phyloP scores from a whole-genome alignment of 768 basidiomycete species.

The Suillus variegatus region DNA sequence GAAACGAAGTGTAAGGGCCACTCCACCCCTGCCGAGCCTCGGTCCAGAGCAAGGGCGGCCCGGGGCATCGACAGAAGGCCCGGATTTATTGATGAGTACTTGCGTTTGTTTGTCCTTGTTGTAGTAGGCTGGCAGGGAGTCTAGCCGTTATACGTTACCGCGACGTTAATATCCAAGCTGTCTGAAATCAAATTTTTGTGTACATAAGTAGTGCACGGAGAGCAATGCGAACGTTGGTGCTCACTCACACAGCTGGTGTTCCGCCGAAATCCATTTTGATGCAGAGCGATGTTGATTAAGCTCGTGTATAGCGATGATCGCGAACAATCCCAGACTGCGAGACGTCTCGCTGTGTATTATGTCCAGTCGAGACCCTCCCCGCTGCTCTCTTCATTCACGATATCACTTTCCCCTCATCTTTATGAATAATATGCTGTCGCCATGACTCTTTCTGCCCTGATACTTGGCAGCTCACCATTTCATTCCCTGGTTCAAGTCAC shows the following conservation, averaged over 20 bases:
- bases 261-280: not conserved
- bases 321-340: not conserved
- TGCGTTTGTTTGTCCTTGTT: not conserved
- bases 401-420: not conserved
- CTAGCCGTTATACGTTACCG: not conserved
- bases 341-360: not conserved
- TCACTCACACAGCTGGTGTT: not conserved
- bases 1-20: not conserved
- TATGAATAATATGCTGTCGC: not conserved
- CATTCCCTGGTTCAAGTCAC: not conserved
- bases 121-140: not conserved
- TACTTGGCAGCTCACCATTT: not conserved
- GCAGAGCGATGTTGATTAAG: not conserved
- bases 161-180: not conserved
- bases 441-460: slow-evolving; percentile 1
- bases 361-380: too few relatives aligned
- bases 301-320: not conserved
- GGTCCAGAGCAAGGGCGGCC: not conserved
- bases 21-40: not conserved
- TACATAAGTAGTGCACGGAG: not conserved
- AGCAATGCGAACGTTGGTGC: not conserved
- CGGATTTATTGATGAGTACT: not conserved
- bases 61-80: not conserved
- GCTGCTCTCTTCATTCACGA: not conserved
- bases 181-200: not conserved